Base-by-base conservation (phyloP, 2,329 filamentous ascomycete genomes). In the Aureobasidium zeae region DNA sequence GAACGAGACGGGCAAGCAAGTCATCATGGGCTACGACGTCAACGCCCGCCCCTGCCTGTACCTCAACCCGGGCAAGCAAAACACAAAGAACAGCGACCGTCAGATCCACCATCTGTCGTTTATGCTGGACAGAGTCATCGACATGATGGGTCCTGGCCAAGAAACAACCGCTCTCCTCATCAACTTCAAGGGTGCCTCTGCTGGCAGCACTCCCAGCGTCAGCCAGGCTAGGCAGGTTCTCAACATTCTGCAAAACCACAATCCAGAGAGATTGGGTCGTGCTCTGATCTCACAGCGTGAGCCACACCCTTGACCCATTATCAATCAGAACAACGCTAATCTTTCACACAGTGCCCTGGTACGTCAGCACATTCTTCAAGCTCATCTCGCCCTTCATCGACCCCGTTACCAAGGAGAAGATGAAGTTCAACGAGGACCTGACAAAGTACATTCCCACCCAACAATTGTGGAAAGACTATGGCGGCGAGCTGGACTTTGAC, bases 391-490 rank as follows among this genome's bases (percentile, higher is more conserved):
- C 89, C 28, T 95, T 98, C 66, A 94, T 98, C 66, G 91, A 98
- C 64, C 91, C 91, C 6, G 69, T 88, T 55, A 98, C 91, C 8
- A 79, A 84, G 47, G 80, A 91, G 58, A 98, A 98, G 72, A 80
- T 98, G 68, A 93, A 91, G 69, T 95, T 94, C 73, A 95, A 96
- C 70, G 87, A 94, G 63, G 83, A 93, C 59, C 80, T 94, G 69
- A 74, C 73, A 53, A 71, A 83, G 53, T 86, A 87, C 61, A 82
- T 98, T 15, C 87, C 87, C 4, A 65, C 79, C 6, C 72, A 81
- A 55, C 89, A 96, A 61, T 76, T 98, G 42, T 83, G 86, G 80
- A 81, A 79, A 55, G 72, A 79, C 46, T 79, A 83, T 55, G 79
- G 81, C 35, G 89, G 91, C 46, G 75, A 85, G 37, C 75, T 94